Conservation (phyloP, 2,329 filamentous ascomycete species). For the Xenoacremonium recifei region DNA sequence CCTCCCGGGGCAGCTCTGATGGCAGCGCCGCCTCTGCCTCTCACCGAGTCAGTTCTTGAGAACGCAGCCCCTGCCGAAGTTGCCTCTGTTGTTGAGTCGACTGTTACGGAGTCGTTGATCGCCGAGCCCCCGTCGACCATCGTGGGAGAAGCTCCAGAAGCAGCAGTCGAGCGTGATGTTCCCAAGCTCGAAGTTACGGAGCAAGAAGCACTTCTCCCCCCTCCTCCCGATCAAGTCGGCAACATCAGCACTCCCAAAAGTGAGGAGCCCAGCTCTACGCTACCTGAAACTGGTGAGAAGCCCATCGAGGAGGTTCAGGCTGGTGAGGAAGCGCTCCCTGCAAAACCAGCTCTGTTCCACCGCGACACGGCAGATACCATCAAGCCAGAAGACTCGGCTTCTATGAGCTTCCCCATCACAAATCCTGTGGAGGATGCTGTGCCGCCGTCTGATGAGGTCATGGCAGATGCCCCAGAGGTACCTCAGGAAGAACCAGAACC, state of each 20-base stretch:
- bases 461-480: constrained; percentile 5
- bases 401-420: constrained; percentile 26
- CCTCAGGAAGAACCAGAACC: neutral
- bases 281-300: constrained; percentile 24
- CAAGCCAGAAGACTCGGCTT: constrained; percentile 39
- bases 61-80: neutral
- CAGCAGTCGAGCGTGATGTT: constrained; percentile 25
- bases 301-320: constrained; percentile 22
- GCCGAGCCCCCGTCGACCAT: constrained; percentile 32
- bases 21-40: constrained; percentile 1
- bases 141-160: constrained; percentile 28
- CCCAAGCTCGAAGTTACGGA: constrained; percentile 18
- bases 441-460: constrained; percentile 20
- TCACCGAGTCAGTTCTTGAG: constrained; percentile 6
- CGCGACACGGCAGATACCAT: constrained; percentile 34
- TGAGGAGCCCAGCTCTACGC: constrained; percentile 23
- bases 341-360: constrained; percentile 25
- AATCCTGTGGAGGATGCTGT: constrained; percentile 30
- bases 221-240: constrained; percentile 39
- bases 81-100: constrained; percentile 20
- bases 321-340: constrained; percentile 15
- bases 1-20: constrained; percentile 2
- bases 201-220: constrained; percentile 29
- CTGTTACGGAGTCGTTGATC: constrained; percentile 21
- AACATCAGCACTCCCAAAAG: constrained; percentile 36